Percentiles rank a stretch among this genome's conserved stretches.
Conservation (phyloP, 768 basidiomycete species). For the Xanthoconium purpureum region DNA sequence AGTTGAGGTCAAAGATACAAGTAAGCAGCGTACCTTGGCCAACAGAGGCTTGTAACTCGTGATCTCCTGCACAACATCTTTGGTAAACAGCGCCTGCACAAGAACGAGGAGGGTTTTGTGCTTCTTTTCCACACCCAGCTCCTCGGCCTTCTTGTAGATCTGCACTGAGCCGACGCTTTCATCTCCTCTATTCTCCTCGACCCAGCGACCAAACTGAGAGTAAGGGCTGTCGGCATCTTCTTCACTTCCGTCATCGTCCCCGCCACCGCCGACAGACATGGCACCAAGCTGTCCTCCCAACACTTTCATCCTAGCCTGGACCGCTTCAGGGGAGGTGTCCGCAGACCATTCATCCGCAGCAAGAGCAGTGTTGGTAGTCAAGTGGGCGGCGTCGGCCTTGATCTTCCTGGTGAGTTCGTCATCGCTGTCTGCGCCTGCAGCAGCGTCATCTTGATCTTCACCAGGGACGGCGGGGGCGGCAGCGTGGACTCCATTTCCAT, state of each 20-base stretch:
- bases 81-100: constrained; percentile 80
- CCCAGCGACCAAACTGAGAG: constrained; percentile 77
- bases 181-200: constrained; percentile 62
- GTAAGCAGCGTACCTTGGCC: constrained; percentile 49
- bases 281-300: constrained; percentile 59
- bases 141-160: constrained; percentile 86
- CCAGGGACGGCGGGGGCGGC: constrained; percentile 37
- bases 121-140: constrained; percentile 90
- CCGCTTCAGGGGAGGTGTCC: constrained; percentile 88
- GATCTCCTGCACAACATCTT: constrained; percentile 64
- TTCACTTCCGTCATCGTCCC: constrained; percentile 85
- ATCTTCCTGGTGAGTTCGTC: constrained; percentile 89
- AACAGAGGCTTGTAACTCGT: constrained; percentile 65
- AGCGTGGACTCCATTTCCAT: constrained; percentile 43
- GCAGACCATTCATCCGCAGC: constrained; percentile 83
- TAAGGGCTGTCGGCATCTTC: constrained; percentile 88
- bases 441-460: constrained; percentile 41
- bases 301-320: constrained; percentile 75
- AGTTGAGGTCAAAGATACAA: background rate
- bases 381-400: constrained; percentile 81
- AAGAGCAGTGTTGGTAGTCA: constrained; percentile 60
- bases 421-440: constrained; percentile 66
- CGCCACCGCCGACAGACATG: constrained; percentile 42
- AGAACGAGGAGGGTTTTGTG: constrained; percentile 86
- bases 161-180: constrained; percentile 44